Evolutionary conservation across 2,329 filamentous ascomycete species (phyloP).

Genomic region (Claviceps africana): DNA sequence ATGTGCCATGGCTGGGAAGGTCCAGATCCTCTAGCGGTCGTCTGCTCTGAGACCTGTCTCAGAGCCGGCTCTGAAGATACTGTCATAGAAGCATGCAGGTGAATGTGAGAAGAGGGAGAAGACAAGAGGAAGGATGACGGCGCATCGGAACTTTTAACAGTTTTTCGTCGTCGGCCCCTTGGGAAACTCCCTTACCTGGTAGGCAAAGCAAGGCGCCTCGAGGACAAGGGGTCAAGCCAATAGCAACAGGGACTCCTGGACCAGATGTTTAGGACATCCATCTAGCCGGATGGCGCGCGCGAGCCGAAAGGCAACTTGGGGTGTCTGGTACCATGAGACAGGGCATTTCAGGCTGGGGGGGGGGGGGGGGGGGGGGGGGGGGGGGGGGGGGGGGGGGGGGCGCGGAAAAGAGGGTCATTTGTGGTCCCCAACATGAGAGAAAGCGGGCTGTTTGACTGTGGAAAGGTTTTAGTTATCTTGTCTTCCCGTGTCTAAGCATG

Average conservation of each 20-base stretch:
- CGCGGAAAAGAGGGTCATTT: conserved; percentile 8
- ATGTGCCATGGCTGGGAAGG: conserved; percentile 10
- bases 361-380: too few relatives aligned
- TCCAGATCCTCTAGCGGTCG: conserved; percentile 8
- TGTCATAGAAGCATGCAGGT: conserved; percentile 3
- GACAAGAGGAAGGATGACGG: background rate
- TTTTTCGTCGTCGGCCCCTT: background rate
- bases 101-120: background rate
- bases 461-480: background rate
- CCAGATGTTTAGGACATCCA: background rate
- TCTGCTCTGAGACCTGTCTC: conserved; percentile 13
- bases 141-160: background rate
- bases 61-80: conserved; percentile 2
- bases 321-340: conserved; percentile 1
- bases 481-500: background rate
- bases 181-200: background rate
- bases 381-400: too few relatives aligned
- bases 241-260: background rate
- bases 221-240: conserved; percentile 1
- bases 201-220: background rate
- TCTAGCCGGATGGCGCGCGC: background rate
- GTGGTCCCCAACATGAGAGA: conserved; percentile 3
- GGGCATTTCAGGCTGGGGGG: background rate
- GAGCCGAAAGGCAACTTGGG: conserved; percentile 2
- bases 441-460: too few relatives aligned